phyloP scores from a whole-genome alignment of 2,329 filamentous ascomycete species.

The Alternaria infectoria region DNA sequence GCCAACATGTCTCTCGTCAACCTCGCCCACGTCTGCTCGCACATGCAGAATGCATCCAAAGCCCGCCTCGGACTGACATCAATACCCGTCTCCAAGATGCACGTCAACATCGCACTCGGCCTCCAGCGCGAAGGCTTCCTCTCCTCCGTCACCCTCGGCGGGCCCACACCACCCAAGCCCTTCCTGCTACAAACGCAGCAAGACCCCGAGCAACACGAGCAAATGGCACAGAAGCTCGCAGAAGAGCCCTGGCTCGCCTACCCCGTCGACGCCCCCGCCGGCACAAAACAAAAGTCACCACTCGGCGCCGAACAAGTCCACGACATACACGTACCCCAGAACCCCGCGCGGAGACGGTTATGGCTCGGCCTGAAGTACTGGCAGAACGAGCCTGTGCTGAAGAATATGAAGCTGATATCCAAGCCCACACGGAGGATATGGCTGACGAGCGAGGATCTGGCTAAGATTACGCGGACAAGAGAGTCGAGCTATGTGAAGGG shows the following conservation, averaged over 20 bases:
- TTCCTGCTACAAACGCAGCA: constrained; percentile 42
- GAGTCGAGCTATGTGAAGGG: constrained; percentile 72
- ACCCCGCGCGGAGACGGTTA: constrained; percentile 75
- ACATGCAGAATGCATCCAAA: constrained; percentile 86
- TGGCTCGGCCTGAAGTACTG: constrained; percentile 94
- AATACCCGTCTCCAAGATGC: constrained; percentile 79
- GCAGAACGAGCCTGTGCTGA: constrained; percentile 80
- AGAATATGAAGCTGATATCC: constrained; percentile 69
- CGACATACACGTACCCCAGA: constrained; percentile 52
- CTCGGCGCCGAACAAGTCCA: constrained; percentile 30
- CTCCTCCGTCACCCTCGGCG: constrained; percentile 77
- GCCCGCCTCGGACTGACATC: constrained; percentile 86
- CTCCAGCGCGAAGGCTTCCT: constrained; percentile 85
- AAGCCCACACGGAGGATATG: constrained; percentile 77
- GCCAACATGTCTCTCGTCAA: constrained; percentile 72
- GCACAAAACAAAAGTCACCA: constrained; percentile 8
- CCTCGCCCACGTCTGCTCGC: constrained; percentile 82
- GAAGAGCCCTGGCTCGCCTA: constrained; percentile 52
- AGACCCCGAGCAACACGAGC: constrained; percentile 34
- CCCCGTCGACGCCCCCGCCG: constrained; percentile 11
- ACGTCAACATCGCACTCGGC: constrained; percentile 75
- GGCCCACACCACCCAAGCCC: constrained; percentile 59
- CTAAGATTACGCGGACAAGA: constrained; percentile 71
- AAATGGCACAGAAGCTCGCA: constrained; percentile 40
- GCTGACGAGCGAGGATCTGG: constrained; percentile 67